Percentiles rank a stretch among this genome's conserved stretches.
phyloP scores from a whole-genome alignment of 306 rosid species.

The Alnus glutinosa region DNA sequence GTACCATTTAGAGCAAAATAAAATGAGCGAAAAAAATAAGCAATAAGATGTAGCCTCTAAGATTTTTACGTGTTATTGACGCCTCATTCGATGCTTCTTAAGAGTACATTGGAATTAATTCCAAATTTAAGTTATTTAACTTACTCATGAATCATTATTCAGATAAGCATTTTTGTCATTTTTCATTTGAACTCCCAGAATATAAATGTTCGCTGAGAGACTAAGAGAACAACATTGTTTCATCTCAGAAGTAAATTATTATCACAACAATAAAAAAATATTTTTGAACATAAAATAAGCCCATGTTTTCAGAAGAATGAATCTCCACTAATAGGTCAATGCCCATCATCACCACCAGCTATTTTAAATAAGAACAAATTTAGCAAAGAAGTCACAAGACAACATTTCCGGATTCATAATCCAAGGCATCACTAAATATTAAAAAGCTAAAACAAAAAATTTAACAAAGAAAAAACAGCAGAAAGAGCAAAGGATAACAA shows the following conservation, averaged over 20 bases:
- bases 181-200: background rate
- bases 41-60: background rate
- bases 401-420: background rate
- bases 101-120: background rate
- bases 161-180: background rate
- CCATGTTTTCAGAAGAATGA: background rate
- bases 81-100: background rate
- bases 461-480: constrained; percentile 5
- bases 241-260: background rate
- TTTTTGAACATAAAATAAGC: background rate
- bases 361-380: background rate
- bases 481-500: constrained; percentile 21
- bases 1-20: background rate
- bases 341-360: background rate
- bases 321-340: background rate
- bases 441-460: background rate
- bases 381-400: background rate
- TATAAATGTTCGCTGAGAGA: background rate
- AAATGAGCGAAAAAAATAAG: background rate
- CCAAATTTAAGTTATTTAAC: background rate
- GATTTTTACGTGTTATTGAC: background rate
- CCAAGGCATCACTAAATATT: background rate
- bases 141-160: background rate
- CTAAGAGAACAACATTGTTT: background rate
- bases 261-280: background rate